A percentile compares a stretch with the other conserved stretches of the same genome.
phyloP scores from a whole-genome alignment of 176 grass and related monocot genomes.

The Typha latifolia region DNA sequence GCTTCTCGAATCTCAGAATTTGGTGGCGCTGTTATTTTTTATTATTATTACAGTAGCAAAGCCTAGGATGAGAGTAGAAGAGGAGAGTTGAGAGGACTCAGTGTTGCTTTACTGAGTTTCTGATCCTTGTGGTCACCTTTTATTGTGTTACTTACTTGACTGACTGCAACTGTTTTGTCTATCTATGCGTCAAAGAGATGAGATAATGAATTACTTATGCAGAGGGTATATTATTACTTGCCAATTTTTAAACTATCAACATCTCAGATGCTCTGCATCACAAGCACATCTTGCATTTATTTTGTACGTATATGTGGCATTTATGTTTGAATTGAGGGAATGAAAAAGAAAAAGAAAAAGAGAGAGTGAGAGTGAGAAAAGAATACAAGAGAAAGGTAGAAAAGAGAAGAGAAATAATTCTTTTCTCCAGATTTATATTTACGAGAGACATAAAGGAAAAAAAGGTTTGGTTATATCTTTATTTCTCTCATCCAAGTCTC shows the following conservation, averaged over 20 bases:
- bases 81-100: conserved; percentile 13
- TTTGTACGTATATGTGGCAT: too few relatives aligned
- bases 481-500: too few relatives aligned
- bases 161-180: conserved; percentile 15
- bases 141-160: conserved; percentile 27
- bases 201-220: not conserved
- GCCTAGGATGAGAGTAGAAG: not conserved
- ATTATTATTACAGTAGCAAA: not conserved
- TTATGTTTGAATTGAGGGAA: too few relatives aligned
- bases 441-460: too few relatives aligned
- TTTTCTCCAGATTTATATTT: too few relatives aligned
- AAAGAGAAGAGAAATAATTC: too few relatives aligned
- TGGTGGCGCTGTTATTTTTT: not conserved
- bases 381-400: too few relatives aligned
- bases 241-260: not conserved
- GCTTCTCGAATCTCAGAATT: not conserved
- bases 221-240: not conserved
- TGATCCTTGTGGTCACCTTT: not conserved
- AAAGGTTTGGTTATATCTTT: too few relatives aligned
- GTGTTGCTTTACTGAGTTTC: conserved; percentile 5
- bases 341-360: too few relatives aligned
- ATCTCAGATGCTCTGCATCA: too few relatives aligned
- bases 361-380: too few relatives aligned
- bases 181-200: not conserved
- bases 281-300: too few relatives aligned